phyloP scores from a whole-genome alignment of 441 rosid genomes.

The Erodium texanum region DNA sequence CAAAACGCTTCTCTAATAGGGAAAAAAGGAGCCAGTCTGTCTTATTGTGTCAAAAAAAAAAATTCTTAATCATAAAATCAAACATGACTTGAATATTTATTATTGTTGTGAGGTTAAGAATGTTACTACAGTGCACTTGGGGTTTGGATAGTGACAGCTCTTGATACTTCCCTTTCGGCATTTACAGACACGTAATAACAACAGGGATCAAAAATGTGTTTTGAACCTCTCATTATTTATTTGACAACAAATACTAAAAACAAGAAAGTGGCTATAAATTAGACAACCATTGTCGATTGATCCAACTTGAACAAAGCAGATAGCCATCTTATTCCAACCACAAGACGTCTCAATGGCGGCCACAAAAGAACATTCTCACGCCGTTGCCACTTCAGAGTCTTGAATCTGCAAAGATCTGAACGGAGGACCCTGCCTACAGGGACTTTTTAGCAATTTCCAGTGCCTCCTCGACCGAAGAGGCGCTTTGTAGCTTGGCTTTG shows the following conservation, averaged over 20 bases:
- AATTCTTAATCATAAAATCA: background rate
- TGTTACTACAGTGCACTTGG: too few relatives aligned
- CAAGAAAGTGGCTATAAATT: background rate
- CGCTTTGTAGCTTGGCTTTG: slow-evolving; percentile 57
- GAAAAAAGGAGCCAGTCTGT: too few relatives aligned
- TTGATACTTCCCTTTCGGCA: background rate
- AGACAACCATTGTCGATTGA: background rate
- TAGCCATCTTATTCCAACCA: background rate
- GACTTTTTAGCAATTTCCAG: slow-evolving; percentile 51
- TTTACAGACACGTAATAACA: background rate
- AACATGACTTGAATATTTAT: too few relatives aligned
- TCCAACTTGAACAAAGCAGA: background rate
- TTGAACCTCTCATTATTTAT: background rate
- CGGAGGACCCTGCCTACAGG: slow-evolving; percentile 19
- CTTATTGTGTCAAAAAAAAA: too few relatives aligned
- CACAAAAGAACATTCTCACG: background rate
- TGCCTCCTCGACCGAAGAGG: slow-evolving; percentile 86
- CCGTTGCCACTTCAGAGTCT: background rate
- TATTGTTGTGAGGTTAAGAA: too few relatives aligned
- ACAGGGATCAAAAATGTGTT: background rate
- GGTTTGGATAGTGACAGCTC: background rate
- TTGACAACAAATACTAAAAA: background rate
- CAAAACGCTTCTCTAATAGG: too few relatives aligned
- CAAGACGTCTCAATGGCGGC: background rate
- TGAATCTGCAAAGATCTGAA: too few relatives aligned